Evolutionary conservation across 2,329 filamentous ascomycete genomes (phyloP).

Genomic region (Monosporascus sp.): DNA sequence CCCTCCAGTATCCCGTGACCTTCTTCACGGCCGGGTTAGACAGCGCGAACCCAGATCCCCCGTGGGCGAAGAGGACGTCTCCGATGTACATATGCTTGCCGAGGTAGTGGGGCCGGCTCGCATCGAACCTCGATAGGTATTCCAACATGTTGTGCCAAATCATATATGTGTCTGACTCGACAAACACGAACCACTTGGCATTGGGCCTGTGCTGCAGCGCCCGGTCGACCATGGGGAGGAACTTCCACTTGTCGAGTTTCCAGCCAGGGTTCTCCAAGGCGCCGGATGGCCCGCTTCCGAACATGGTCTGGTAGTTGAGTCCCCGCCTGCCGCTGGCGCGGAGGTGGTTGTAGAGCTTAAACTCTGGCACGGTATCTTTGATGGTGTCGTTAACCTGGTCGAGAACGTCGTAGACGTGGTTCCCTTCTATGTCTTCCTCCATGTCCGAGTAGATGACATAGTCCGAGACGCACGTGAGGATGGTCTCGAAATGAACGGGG

Average conservation of each 20-base stretch:
- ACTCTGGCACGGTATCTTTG: conserved; percentile 11
- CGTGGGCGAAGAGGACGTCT: conserved; percentile 26
- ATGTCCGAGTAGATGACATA: conserved; percentile 1
- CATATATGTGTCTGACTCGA: conserved; percentile 33
- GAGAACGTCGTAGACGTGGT: conserved; percentile 10
- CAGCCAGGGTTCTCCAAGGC: conserved; percentile 26
- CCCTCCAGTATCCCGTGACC: conserved; percentile 11
- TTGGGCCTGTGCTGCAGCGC: conserved; percentile 27
- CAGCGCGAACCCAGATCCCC: conserved; percentile 29
- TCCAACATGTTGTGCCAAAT: conserved; percentile 29
- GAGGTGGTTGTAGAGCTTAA: conserved; percentile 17
- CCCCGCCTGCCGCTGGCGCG: conserved; percentile 12
- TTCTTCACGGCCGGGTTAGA: conserved; percentile 30
- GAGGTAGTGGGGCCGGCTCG: conserved; percentile 24
- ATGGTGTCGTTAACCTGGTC: conserved; percentile 10
- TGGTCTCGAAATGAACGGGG: not conserved
- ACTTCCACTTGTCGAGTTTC: conserved; percentile 37
- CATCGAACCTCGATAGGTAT: conserved; percentile 25
- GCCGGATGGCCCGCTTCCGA: conserved; percentile 30
- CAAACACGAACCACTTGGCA: conserved; percentile 34
- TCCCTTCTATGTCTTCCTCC: conserved; percentile 12
- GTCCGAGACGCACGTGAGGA: not conserved
- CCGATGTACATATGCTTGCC: conserved; percentile 28
- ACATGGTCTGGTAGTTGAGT: conserved; percentile 21
- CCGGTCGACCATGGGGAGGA: conserved; percentile 32